phyloP scores from a whole-genome alignment of 352 stramenopile species.

The Pilasporangium apinafurcum region DNA sequence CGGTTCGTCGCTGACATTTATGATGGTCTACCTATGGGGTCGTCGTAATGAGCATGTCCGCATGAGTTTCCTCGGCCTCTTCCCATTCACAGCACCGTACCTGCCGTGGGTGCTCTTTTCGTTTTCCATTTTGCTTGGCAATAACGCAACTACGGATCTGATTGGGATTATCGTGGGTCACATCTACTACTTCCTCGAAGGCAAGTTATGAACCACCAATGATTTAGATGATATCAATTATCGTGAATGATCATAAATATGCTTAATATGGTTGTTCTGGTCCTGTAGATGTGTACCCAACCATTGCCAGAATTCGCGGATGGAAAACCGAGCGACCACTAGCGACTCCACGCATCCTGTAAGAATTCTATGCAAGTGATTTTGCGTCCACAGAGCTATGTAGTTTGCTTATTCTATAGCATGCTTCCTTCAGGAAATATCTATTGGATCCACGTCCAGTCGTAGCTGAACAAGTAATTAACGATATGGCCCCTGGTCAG shows the following conservation, averaged over 20 bases:
- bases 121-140: constrained; percentile 95
- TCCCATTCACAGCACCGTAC: constrained; percentile 98
- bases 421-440: constrained; percentile 33
- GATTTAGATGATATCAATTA: neutral
- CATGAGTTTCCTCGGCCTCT: constrained; percentile 97
- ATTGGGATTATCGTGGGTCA: constrained; percentile 99
- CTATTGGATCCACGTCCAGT: constrained; percentile 46
- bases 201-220: constrained; percentile 12
- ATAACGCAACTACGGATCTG: constrained; percentile 93
- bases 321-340: constrained; percentile 92
- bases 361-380: constrained; percentile 20
- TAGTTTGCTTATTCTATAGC: neutral
- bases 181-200: constrained; percentile 99
- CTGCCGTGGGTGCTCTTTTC: constrained; percentile 97
- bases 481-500: constrained; percentile 37
- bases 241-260: too few relatives aligned
- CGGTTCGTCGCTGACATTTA: constrained; percentile 98
- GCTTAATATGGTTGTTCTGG: neutral
- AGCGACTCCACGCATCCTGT: constrained; percentile 89
- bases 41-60: constrained; percentile 92
- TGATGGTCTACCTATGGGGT: constrained; percentile 99
- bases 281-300: constrained; percentile 93
- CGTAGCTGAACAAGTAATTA: constrained; percentile 50
- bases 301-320: constrained; percentile 92
- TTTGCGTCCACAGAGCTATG: neutral